These are phyloP conservation scores for Epichloe elymi DNA, from an alignment of 2,329 filamentous ascomycete species.

Conservation along the genomic window DNA sequence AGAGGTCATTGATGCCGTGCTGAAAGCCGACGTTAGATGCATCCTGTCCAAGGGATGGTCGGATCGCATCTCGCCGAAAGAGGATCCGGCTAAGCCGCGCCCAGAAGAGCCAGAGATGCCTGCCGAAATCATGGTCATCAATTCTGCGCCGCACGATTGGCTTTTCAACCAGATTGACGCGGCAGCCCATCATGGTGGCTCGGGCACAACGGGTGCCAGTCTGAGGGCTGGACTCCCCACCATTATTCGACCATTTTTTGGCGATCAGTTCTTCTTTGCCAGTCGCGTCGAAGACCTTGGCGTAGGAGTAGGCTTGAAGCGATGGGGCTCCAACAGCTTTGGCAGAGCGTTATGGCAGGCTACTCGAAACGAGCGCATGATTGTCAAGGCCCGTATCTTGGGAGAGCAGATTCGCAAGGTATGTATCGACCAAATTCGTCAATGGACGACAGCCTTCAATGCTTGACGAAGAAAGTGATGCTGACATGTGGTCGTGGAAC, in stretches of 20 bases:
- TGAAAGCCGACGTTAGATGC: conserved; percentile 84
- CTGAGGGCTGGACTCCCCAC: conserved; percentile 84
- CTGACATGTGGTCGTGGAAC: conserved; percentile 1
- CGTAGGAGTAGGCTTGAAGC: conserved; percentile 79
- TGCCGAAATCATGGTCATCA: conserved; percentile 73
- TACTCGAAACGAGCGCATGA: conserved; percentile 83
- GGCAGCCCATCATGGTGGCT: conserved; percentile 85
- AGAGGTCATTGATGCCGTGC: conserved; percentile 84
- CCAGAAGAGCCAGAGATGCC: conserved; percentile 54
- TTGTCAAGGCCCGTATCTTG: conserved; percentile 66
- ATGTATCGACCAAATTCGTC: conserved; percentile 22
- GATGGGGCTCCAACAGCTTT: conserved; percentile 76
- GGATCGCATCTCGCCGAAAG: conserved; percentile 52
- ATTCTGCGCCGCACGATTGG: conserved; percentile 91
- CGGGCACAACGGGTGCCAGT: conserved; percentile 88
- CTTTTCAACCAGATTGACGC: conserved; percentile 89
- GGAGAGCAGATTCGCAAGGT: conserved; percentile 82
- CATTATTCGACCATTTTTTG: conserved; percentile 88
- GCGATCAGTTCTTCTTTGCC: conserved; percentile 95
- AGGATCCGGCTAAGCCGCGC: conserved; percentile 31
- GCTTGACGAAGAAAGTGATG: neutral
- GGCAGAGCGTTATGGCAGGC: conserved; percentile 82
- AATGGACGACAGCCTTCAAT: neutral
- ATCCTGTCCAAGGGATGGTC: conserved; percentile 97
- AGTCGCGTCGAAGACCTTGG: conserved; percentile 81